Evolutionary conservation across 176 grass and related monocot genomes (phyloP).

Genomic region (Bolboschoenus planiculmis): DNA sequence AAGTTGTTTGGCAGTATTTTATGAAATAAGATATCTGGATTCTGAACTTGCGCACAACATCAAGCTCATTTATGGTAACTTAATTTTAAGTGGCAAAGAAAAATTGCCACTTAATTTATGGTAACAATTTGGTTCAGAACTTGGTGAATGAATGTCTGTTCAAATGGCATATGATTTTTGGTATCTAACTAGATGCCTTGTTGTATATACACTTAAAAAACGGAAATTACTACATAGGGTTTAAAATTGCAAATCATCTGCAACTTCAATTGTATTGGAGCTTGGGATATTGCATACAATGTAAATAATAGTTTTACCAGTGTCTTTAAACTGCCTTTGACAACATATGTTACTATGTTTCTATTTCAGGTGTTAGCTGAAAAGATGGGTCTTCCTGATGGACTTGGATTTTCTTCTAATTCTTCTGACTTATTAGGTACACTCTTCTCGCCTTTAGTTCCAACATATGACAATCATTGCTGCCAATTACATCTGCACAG

Average conservation of each 20-base stretch:
- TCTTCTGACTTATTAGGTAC: conserved; percentile 60
- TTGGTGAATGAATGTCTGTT: neutral
- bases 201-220: neutral
- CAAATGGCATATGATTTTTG: neutral
- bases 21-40: neutral
- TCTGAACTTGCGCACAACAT: neutral
- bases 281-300: neutral
- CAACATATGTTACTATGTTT: conserved; percentile 15
- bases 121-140: neutral
- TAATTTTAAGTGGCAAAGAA: no score
- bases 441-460: neutral
- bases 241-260: neutral
- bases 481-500: neutral
- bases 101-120: neutral
- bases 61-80: neutral
- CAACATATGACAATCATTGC: neutral
- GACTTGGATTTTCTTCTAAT: conserved; percentile 31
- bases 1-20: neutral
- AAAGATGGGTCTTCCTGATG: conserved; percentile 83
- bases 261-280: neutral
- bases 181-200: neutral
- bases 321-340: conserved; percentile 1
- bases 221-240: neutral
- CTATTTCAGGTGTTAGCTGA: conserved; percentile 69
- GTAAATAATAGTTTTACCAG: neutral